Conservation (phyloP, 2,329 filamentous ascomycete species). For the Elsinoe arachidis region DNA sequence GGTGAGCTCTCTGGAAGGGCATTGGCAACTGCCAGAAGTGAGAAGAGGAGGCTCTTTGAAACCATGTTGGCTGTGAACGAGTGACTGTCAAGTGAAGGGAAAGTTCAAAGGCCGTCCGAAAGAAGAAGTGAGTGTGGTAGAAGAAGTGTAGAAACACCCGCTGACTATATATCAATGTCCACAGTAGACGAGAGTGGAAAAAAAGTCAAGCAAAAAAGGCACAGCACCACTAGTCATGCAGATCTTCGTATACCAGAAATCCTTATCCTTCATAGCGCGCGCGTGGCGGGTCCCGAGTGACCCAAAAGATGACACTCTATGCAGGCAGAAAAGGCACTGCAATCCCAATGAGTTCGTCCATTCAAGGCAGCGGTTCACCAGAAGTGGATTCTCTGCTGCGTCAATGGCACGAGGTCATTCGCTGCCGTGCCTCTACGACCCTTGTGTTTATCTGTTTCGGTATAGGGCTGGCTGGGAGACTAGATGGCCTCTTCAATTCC, state of each 20-base stretch:
- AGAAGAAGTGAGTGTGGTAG: not conserved
- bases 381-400: not conserved
- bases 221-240: not conserved
- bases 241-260: constrained; percentile 10
- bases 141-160: not conserved
- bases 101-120: not conserved
- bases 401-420: constrained; percentile 2
- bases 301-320: not conserved
- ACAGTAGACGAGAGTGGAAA: not conserved
- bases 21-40: constrained; percentile 3
- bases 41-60: constrained; percentile 5
- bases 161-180: not conserved
- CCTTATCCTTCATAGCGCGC: not conserved
- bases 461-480: constrained; percentile 7
- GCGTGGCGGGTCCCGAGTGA: constrained; percentile 8
- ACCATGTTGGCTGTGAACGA: constrained; percentile 5
- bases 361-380: not conserved
- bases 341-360: too few species aligned
- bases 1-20: constrained; percentile 2
- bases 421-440: not conserved
- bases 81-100: not conserved
- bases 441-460: not conserved
- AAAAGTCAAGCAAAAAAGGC: not conserved
- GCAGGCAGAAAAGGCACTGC: not conserved
- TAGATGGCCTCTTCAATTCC: not conserved